Base-by-base conservation (phyloP, 108 stramenopile species). In the Stephanodiscus triporus region DNA sequence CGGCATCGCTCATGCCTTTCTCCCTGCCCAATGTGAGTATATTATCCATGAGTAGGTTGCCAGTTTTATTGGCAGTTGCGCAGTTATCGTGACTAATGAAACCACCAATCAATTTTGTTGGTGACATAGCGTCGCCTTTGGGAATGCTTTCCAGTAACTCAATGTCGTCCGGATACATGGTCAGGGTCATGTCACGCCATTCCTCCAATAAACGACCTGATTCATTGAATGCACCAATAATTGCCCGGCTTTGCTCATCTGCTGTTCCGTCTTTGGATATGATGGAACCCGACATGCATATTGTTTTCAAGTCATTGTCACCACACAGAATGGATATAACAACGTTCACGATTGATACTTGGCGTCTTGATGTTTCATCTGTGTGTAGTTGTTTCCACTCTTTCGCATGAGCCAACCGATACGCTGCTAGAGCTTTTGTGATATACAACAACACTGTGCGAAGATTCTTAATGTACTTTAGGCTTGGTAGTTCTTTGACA, bases 301-400 rank as follows among this genome's bases (percentile, higher is more conserved):
- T 49, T 7, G 40, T 47, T 29, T 49, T 49, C 8, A 64, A 40
- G 0, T 0, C 10, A 26, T 64, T 64, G 34, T 64, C 63, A 16
- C 10, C 5, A 13, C 9, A 38, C 20, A 63, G 34, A 42, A 57
- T 60, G 19, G 42, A 24, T 23, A 70, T 24, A 30, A 72, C 37
- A 42, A 72, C 23, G 38, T 72, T 72, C 22, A 50, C 34, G 6
- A 72, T 16, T 37, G 60, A 30, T 20, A 19, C 27, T 63, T 63
- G 62, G 19, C 71, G 20, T n/a, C 61, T 26, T 32, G 30, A 34
- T 30, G 70, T 71, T 40, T 48, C 70, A 61, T 71, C 70, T 26
- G 70, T 38, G 45, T 51, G 63, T n/a, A 72, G 24, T 65, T 63
- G 71, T n/a, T 49, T 63, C 71, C 71, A 72, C 7, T 20, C 17